Conservation (phyloP, 1,139 yeast genomes). For the Candida sp. region DNA sequence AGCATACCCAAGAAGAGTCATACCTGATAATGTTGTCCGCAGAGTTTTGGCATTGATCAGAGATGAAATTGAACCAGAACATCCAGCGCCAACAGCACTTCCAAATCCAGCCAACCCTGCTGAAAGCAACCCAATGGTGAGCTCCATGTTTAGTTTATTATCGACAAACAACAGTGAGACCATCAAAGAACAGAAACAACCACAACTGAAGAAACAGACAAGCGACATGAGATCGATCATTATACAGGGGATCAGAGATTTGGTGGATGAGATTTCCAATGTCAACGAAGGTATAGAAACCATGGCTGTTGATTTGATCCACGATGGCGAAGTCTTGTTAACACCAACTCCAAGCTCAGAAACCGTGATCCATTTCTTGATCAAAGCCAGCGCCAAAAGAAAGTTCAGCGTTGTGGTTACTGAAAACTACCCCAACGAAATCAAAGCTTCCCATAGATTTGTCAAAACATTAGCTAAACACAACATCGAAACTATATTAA, state of each 20-base stretch:
- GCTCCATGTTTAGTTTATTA: slow-evolving; percentile 87
- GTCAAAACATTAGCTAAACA: slow-evolving; percentile 83
- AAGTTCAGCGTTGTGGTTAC: slow-evolving; percentile 92
- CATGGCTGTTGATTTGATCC: slow-evolving; percentile 92
- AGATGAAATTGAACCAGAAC: slow-evolving; percentile 76
- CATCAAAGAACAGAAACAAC: slow-evolving; percentile 27
- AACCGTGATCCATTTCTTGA: slow-evolving; percentile 85
- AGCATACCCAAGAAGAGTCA: slow-evolving; percentile 80
- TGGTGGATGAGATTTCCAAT: slow-evolving; percentile 89
- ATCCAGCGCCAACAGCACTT: background rate
- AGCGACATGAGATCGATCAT: slow-evolving; percentile 85
- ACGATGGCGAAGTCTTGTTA: slow-evolving; percentile 88
- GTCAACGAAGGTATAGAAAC: slow-evolving; percentile 91
- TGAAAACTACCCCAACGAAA: slow-evolving; percentile 91
- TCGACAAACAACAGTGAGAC: slow-evolving; percentile 50
- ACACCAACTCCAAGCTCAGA: slow-evolving; percentile 95
- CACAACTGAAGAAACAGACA: slow-evolving; percentile 44
- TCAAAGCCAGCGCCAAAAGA: slow-evolving; percentile 89
- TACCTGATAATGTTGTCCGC: slow-evolving; percentile 91
- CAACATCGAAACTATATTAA: slow-evolving; percentile 87
- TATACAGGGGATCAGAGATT: slow-evolving; percentile 92
- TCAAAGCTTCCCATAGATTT: slow-evolving; percentile 74
- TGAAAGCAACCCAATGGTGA: slow-evolving; percentile 61
- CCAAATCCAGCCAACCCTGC: background rate
- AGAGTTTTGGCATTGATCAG: slow-evolving; percentile 87